A percentile compares a stretch with the other conserved stretches of the same genome.
Conservation (phyloP, 2,329 filamentous ascomycete genomes). For the Colletotrichum camelliae region DNA sequence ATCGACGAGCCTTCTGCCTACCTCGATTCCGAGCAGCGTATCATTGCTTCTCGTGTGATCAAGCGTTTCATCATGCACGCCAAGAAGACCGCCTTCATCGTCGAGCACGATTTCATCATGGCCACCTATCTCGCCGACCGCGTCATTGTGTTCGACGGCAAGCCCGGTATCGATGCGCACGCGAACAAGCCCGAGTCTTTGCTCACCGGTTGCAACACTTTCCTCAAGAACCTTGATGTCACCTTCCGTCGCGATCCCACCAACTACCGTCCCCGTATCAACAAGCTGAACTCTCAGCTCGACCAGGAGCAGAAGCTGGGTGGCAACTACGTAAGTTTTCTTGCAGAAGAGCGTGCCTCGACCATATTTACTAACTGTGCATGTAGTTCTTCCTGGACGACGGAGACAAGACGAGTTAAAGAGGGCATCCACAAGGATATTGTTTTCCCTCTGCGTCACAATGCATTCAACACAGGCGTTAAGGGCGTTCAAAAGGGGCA, state of each 20-base stretch:
- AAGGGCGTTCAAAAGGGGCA: conserved; percentile 54
- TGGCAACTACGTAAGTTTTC: conserved; percentile 82
- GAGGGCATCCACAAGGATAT: conserved; percentile 47
- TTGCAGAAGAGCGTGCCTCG: background rate
- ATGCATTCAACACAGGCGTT: conserved; percentile 53
- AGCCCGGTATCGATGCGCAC: conserved; percentile 86
- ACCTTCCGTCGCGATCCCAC: conserved; percentile 98
- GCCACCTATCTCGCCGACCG: conserved; percentile 79
- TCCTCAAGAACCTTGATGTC: conserved; percentile 95
- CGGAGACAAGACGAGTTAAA: conserved; percentile 62
- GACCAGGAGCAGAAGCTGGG: conserved; percentile 95
- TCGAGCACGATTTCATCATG: conserved; percentile 99
- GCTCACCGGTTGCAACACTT: conserved; percentile 93
- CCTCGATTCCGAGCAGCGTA: conserved; percentile 98
- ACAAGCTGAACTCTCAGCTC: conserved; percentile 94
- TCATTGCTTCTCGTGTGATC: conserved; percentile 95
- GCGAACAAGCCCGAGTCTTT: conserved; percentile 92
- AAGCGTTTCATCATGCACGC: conserved; percentile 99
- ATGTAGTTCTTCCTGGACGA: conserved; percentile 93
- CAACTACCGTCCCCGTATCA: conserved; percentile 97
- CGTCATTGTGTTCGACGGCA: conserved; percentile 97
- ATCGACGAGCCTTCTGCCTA: conserved; percentile 98
- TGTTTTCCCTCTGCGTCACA: conserved; percentile 33
- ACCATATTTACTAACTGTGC: conserved; percentile 23
- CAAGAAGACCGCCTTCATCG: conserved; percentile 98